Base-by-base conservation (phyloP, 345 rosid genomes). In the Moricandia arvensis region DNA sequence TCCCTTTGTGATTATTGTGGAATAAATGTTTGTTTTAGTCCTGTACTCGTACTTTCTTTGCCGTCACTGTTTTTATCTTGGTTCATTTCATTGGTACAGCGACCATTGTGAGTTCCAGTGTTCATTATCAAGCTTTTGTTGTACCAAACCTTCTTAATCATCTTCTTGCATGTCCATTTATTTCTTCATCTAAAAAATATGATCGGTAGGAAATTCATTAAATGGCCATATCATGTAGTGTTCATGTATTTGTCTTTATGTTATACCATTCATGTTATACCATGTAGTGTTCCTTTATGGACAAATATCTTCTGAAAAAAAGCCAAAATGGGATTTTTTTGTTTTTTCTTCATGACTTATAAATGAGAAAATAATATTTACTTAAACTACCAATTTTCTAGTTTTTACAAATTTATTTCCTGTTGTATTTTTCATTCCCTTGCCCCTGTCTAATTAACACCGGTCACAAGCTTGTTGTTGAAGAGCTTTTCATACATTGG, bases 1-100 rank as follows among this genome's bases (percentile, higher is more conserved):
- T n/a, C n/a, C n/a, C n/a, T n/a, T n/a, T n/a, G 16, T 62, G 69
- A 69, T 62, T 69, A 65, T 76, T 68, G 79, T 68, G 68, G 62
- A 26, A 26, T 68, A 59, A 49, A 59, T 68, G 64, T 53, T 69
- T 31, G 79, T 53, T 38, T 61, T 13, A 37, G 53, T 38, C 60
- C 31, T 77, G 80, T 58, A 77, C 71, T 21, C 65, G 11, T 63
- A 67, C 68, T 24, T 47, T 10, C 29, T 45, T 37, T 6, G 11
- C 59, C 58, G 7, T 59, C 17, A n/a, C 30, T 59, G 37, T 58
- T 66, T 59, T 67, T 8, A 29, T 68, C 34, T 61, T 31, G 69
- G 63, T 51, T 37, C 1, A 35, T 29, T 61, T 61, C 43, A 61
- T 75, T 75, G 67, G 73, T 68, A 34, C 15, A 16, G 73, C 47